Percentiles rank a stretch among this genome's conserved stretches.
Conservation (phyloP, 768 basidiomycete genomes). For the Macrolepiota albuminosa region DNA sequence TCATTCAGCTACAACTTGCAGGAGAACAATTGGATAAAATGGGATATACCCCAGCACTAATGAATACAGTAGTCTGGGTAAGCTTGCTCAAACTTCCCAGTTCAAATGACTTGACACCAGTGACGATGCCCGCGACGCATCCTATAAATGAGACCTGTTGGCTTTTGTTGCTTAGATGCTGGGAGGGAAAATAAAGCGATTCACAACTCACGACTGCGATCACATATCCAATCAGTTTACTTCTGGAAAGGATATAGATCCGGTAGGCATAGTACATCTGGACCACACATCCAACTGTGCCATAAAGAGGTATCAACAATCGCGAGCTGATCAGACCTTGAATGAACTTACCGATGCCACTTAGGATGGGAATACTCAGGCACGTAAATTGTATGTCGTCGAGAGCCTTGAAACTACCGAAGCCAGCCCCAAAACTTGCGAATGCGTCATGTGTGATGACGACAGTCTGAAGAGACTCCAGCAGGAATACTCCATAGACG, state of each 20-base stretch:
- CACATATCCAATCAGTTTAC: constrained; percentile 13
- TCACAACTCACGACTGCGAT: constrained; percentile 14
- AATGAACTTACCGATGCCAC: constrained; percentile 21
- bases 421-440: constrained; percentile 22
- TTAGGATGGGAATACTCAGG: constrained; percentile 24
- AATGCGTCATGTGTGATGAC: constrained; percentile 23
- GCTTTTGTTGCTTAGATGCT: background rate
- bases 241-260: constrained; percentile 24
- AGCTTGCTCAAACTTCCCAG: constrained; percentile 18
- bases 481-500: constrained; percentile 22
- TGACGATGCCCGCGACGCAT: constrained; percentile 16
- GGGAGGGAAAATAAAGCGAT: background rate
- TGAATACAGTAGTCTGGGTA: constrained; percentile 13
- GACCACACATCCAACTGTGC: constrained; percentile 25
- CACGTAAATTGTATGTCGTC: constrained; percentile 20
- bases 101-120: constrained; percentile 18
- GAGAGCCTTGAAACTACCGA: constrained; percentile 21
- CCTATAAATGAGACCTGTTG: constrained; percentile 15
- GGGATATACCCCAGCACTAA: constrained; percentile 16
- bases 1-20: background rate
- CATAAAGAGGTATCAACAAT: background rate
- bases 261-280: constrained; percentile 30
- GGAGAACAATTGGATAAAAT: background rate
- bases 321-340: background rate
- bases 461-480: constrained; percentile 25